Conservation (phyloP, 202 grass and related monocot genomes). For the Brachypodium distachyon region DNA sequence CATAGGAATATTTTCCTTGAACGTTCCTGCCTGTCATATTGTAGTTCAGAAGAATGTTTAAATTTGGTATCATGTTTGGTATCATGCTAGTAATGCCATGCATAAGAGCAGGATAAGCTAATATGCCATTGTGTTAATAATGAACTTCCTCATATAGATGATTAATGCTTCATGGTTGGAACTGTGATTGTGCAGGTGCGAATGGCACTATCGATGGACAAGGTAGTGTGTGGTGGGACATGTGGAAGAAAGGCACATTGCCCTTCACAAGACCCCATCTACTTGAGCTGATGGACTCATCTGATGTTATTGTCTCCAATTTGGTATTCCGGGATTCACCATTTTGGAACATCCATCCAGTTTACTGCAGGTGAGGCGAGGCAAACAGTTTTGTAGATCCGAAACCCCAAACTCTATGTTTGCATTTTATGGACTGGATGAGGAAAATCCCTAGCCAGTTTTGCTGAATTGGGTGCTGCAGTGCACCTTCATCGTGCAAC, state of each 20-base stretch:
- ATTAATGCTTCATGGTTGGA: not conserved
- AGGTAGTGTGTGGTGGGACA: constrained; percentile 84
- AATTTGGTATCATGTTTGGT: not conserved
- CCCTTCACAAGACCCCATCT: constrained; percentile 74
- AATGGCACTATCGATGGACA: constrained; percentile 92
- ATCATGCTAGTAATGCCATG: not conserved
- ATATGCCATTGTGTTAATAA: not conserved
- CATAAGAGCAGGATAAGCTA: not conserved
- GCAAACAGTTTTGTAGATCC: not conserved
- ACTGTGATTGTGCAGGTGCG: constrained; percentile 36
- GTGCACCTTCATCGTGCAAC: not conserved
- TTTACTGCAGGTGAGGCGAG: constrained; percentile 70
- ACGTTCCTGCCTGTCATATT: not conserved
- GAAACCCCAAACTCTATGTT: not conserved
- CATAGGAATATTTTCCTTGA: not conserved
- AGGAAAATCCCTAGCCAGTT: not conserved
- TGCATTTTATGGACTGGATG: not conserved
- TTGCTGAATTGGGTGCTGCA: not conserved
- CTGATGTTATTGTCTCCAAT: constrained; percentile 58
- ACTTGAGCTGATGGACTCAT: constrained; percentile 68
- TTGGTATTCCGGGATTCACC: constrained; percentile 70
- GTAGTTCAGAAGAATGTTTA: not conserved
- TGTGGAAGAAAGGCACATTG: constrained; percentile 82
- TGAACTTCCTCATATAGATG: not conserved
- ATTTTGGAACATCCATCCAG: constrained; percentile 96